These are phyloP conservation scores for Paradendryphiella salina DNA, from an alignment of 2,329 filamentous ascomycete species.

Conservation along the genomic window DNA sequence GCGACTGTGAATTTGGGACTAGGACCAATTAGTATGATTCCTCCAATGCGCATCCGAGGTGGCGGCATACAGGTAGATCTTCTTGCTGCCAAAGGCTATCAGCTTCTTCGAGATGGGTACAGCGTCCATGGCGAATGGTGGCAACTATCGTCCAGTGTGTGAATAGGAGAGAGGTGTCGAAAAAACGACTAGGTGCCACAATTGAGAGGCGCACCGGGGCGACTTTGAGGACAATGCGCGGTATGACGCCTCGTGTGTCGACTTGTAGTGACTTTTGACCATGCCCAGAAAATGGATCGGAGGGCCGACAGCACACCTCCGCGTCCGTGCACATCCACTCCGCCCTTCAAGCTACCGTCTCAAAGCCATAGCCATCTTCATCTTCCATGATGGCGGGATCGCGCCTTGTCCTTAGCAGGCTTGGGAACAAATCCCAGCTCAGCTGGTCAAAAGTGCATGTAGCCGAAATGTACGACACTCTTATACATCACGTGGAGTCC, in stretches of 20 bases:
- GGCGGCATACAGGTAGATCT: constrained; percentile 53
- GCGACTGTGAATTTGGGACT: constrained; percentile 83
- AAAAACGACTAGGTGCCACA: not conserved
- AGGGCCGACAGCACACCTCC: constrained; percentile 11
- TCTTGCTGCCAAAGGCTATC: constrained; percentile 48
- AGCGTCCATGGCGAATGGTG: constrained; percentile 30
- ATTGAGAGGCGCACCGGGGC: not conserved
- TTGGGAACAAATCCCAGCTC: too few species aligned
- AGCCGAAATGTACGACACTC: too few species aligned
- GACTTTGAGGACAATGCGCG: constrained; percentile 1
- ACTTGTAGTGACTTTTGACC: constrained; percentile 5
- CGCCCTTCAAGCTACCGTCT: not conserved
- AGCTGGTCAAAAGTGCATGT: too few species aligned
- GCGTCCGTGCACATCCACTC: constrained; percentile 10
- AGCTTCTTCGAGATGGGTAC: constrained; percentile 41
- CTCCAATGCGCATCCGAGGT: not conserved
- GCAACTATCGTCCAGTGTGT: not conserved
- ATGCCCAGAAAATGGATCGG: constrained; percentile 25
- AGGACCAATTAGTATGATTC: constrained; percentile 15
- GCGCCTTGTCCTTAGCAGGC: too few species aligned
- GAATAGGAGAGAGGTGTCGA: not conserved
- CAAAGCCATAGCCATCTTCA: not conserved
- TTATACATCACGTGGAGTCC: too few species aligned
- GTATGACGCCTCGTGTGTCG: not conserved
- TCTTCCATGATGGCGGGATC: not conserved